Percentiles rank a stretch among this genome's conserved stretches.
phyloP scores from a whole-genome alignment of 2,329 filamentous ascomycete species.

The Fusarium transvaalense region DNA sequence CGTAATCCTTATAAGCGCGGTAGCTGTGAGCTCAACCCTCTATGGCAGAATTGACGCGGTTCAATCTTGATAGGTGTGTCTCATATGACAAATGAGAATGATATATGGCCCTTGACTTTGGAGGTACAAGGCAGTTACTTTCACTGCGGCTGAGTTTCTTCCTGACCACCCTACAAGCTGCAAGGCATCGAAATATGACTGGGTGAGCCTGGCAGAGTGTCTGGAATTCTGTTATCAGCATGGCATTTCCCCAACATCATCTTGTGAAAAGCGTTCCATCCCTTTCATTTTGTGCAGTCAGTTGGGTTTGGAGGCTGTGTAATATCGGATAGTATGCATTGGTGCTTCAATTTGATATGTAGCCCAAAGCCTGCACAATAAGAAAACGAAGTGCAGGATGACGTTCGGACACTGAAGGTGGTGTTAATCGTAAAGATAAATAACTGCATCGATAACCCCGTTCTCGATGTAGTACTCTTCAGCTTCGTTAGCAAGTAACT shows the following conservation, averaged over 20 bases:
- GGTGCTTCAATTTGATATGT: neutral
- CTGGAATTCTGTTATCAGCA: neutral
- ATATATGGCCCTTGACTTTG: neutral
- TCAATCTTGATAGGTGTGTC: neutral
- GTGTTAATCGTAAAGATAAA: constrained; percentile 5
- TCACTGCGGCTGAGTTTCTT: neutral
- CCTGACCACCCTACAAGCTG: constrained; percentile 7
- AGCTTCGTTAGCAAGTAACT: constrained; percentile 14
- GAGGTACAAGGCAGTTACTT: constrained; percentile 19
- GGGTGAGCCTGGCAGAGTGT: neutral
- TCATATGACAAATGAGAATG: constrained; percentile 10
- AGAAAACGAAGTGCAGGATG: neutral
- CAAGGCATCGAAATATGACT: constrained; percentile 19
- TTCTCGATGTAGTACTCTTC: neutral
- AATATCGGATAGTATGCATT: neutral
- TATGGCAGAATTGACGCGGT: neutral
- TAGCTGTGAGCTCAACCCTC: neutral
- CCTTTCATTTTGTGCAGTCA: neutral
- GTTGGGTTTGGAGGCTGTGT: constrained; percentile 1
- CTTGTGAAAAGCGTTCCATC: neutral
- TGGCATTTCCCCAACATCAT: neutral
- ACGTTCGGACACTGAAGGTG: neutral
- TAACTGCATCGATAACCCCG: neutral
- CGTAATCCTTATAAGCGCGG: constrained; percentile 8
- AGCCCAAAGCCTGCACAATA: neutral